Percentiles rank a stretch among this genome's conserved stretches.
Evolutionary conservation across 148 eudicot species (phyloP).

Genomic region (Diospyros lotus): DNA sequence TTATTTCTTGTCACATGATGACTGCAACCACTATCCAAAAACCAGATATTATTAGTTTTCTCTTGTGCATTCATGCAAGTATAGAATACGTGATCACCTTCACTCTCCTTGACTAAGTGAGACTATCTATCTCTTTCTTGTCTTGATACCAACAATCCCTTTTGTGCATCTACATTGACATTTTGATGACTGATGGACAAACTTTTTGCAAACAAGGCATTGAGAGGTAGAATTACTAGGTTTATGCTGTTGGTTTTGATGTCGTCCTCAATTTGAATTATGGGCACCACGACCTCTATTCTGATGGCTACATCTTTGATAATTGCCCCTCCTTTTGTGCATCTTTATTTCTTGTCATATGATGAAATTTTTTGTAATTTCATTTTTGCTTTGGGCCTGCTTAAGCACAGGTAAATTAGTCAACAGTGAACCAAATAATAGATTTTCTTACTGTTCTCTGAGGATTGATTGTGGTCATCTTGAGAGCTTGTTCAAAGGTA

Average conservation of each 20-base stretch:
- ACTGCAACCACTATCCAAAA: not conserved
- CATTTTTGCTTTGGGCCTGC: no score
- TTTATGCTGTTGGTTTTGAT: not conserved
- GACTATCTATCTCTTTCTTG: not conserved
- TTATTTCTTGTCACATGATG: not conserved
- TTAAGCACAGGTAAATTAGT: not conserved
- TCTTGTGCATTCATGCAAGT: not conserved
- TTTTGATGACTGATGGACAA: not conserved
- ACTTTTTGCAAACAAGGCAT: not conserved
- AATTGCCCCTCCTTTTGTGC: not conserved
- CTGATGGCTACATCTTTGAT: no score
- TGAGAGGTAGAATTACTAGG: not conserved
- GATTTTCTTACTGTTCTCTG: conserved; percentile 52
- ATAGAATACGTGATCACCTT: not conserved
- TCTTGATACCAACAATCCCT: not conserved
- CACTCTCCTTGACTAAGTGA: not conserved
- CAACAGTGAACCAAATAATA: not conserved
- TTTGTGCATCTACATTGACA: not conserved
- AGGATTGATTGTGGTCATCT: conserved; percentile 64
- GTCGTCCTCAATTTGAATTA: not conserved
- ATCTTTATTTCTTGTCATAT: no score
- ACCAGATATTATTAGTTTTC: not conserved
- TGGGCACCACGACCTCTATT: not conserved
- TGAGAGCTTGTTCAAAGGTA: conserved; percentile 54
- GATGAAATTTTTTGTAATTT: no score